Evolutionary conservation across 176 grass and related monocot species (phyloP), one percentile per base, ranked within the genome.

Genomic region (Oryza meyeriana): DNA sequence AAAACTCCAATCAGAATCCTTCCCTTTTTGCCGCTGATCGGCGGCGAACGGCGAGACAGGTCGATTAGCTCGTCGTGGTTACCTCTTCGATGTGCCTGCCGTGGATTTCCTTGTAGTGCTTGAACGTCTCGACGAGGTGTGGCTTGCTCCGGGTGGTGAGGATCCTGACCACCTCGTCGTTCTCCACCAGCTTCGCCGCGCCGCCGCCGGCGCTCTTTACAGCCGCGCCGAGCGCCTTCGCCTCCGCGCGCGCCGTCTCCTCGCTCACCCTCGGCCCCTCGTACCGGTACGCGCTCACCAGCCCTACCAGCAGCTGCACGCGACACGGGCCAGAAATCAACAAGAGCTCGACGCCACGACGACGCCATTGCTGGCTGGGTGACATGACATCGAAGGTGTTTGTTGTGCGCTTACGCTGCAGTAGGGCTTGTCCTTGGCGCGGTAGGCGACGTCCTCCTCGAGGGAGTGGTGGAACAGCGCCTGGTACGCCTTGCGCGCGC

Each of bases 381-480:
- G 38, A 39, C 38, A 39, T 14, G 12, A 44, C 35, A 36, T 36
- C 38, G 35, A 45, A 52, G 48, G 48, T 52, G 48, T 52, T 52
- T 0, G 48, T 22, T 2, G 48, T 0, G 30, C 5, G 26, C 83
- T 66, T 76, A 98, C 95, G 63, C 36, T 84, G 86, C 84, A 93
- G 86, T 86, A 91, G 24, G 69, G 84, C 83, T 82, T 89, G 76
- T 89, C 92, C 85, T 64, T 90, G 86, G 94, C 67, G 57, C 64
- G 62, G 92, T 93, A 91, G 0, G 95, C 95, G 42, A 95, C 95
- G 81, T 98, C 95, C 77, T 98, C 95, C 81, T 98, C 95, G 16
- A 98, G 91, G 67, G 96, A 98, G 89, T 45, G 85, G 85, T 93
- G 93, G 85, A 80, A 95, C 32, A 98, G 96, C 13, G 82, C 87